These are phyloP conservation scores for Penicillium robsamsonii DNA, from an alignment of 495 filamentous ascomycete species.

Conservation along the genomic window DNA sequence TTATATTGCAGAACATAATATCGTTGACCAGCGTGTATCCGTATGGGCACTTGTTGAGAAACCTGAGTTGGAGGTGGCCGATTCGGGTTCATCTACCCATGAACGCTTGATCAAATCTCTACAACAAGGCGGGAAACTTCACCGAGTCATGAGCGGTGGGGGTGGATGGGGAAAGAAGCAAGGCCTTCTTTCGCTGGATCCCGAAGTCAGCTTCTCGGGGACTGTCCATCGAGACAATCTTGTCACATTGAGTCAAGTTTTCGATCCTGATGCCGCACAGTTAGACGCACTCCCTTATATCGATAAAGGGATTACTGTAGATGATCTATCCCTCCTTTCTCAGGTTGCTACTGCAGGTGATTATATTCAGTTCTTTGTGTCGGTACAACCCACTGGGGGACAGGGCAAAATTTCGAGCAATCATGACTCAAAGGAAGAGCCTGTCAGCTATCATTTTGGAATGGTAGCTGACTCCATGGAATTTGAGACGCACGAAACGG, in stretches of 20 bases:
- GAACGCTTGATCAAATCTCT: slow-evolving; percentile 27
- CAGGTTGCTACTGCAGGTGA: slow-evolving; percentile 49
- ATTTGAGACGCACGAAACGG: slow-evolving; percentile 5
- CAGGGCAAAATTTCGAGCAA: background rate
- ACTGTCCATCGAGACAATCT: slow-evolving; percentile 14
- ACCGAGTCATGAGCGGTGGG: slow-evolving; percentile 78
- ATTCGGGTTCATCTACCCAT: slow-evolving; percentile 20
- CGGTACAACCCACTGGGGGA: slow-evolving; percentile 22
- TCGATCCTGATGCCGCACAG: slow-evolving; percentile 18
- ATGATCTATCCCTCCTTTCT: slow-evolving; percentile 40
- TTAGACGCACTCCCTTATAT: slow-evolving; percentile 22
- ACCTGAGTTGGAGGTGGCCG: slow-evolving; percentile 18
- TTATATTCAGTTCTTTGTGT: slow-evolving; percentile 50
- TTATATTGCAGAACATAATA: slow-evolving; percentile 51
- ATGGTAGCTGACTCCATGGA: slow-evolving; percentile 30
- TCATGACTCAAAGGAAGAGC: background rate
- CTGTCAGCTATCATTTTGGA: slow-evolving; percentile 34
- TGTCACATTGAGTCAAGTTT: slow-evolving; percentile 21
- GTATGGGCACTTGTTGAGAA: slow-evolving; percentile 74
- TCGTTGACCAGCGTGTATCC: slow-evolving; percentile 50
- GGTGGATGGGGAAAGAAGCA: slow-evolving; percentile 89
- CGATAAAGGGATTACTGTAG: slow-evolving; percentile 25
- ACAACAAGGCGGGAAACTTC: slow-evolving; percentile 51
- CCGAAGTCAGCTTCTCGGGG: slow-evolving; percentile 50
- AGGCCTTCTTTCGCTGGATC: slow-evolving; percentile 79